Base-by-base conservation (phyloP, 2,329 filamentous ascomycete species). In the Ustilaginoidea virens region DNA sequence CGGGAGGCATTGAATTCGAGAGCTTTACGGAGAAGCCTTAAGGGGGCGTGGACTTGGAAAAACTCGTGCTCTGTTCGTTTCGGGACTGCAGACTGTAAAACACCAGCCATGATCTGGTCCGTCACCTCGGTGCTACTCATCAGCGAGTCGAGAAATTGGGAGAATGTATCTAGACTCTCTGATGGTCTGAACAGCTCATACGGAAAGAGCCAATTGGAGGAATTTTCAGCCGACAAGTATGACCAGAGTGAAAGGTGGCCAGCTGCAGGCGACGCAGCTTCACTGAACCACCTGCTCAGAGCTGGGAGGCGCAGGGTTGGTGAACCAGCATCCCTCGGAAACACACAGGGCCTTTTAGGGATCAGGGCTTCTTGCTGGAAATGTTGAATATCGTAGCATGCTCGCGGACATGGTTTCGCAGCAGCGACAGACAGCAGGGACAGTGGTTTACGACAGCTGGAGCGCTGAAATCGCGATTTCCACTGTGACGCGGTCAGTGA, bases 1-100 rank as follows among this genome's bases (percentile, higher is more conserved):
- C 44, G 37, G 7, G 27, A 14, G 8, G 30, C 19, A 33, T 69
- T 71, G 47, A 61, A 71, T 28, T 57, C 46, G n/a, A 59, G 39
- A 5, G 60, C 63, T 27, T 70, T 62, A 11, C 77, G 51, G 26
- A 92, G 69, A 19, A 87, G 60, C 21, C 57, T 58, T 0, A 92
- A 53, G 0, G 74, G 69, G 1, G 71, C 72, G 16, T 68, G 45
- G 25, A 80, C 60, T 28, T 65, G 65, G 17, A 60, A 62, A 44
- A 73, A 81, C 17, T 41, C 50, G 28, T 50, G 37, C 6, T 29
- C 29, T 2, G 27, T 24, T 3, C 33, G 11, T 8, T 47, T 40
- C 19, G 35, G 22, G 4, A 52, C 27, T 5, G 47, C 41, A 7
- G 39, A 35, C 24, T 44, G 36, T 36, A 53, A 39, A 9, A 51